Percentiles rank a stretch among this genome's conserved stretches.
Conservation (phyloP, 768 basidiomycete species). For the Lactarius sp. region DNA sequence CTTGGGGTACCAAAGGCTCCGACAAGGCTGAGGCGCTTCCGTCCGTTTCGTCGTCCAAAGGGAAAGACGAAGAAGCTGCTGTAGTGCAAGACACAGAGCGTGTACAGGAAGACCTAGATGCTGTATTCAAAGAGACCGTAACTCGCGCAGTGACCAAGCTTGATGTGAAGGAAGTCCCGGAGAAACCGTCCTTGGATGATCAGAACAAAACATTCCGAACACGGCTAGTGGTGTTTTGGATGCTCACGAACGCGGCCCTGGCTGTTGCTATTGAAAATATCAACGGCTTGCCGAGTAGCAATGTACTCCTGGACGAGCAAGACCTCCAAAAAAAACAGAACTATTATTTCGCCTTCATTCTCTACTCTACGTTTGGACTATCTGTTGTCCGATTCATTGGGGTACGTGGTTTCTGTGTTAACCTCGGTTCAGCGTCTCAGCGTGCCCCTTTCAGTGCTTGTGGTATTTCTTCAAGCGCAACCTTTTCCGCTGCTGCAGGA, state of each 20-base stretch:
- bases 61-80: slow-evolving; percentile 62
- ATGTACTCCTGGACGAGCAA: slow-evolving; percentile 37
- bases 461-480: slow-evolving; percentile 82
- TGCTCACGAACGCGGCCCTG: slow-evolving; percentile 64
- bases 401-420: slow-evolving; percentile 41
- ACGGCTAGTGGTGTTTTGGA: slow-evolving; percentile 78
- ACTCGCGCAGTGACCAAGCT: slow-evolving; percentile 78
- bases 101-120: slow-evolving; percentile 85
- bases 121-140: slow-evolving; percentile 87
- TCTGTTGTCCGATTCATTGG: slow-evolving; percentile 69
- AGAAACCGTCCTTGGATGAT: slow-evolving; percentile 85
- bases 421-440: slow-evolving; percentile 3
- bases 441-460: slow-evolving; percentile 50
- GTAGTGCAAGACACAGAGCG: slow-evolving; percentile 85
- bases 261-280: slow-evolving; percentile 74
- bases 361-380: slow-evolving; percentile 75
- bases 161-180: slow-evolving; percentile 55
- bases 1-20: slow-evolving; percentile 93
- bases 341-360: slow-evolving; percentile 69
- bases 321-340: slow-evolving; percentile 43
- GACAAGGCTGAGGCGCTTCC: slow-evolving; percentile 93
- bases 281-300: slow-evolving; percentile 50
- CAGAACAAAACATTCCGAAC: slow-evolving; percentile 92
- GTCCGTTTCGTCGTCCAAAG: slow-evolving; percentile 80
- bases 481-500: slow-evolving; percentile 76